Evolutionary conservation across 495 filamentous ascomycete species (phyloP).

Genomic region (Glarea lozoyensis): DNA sequence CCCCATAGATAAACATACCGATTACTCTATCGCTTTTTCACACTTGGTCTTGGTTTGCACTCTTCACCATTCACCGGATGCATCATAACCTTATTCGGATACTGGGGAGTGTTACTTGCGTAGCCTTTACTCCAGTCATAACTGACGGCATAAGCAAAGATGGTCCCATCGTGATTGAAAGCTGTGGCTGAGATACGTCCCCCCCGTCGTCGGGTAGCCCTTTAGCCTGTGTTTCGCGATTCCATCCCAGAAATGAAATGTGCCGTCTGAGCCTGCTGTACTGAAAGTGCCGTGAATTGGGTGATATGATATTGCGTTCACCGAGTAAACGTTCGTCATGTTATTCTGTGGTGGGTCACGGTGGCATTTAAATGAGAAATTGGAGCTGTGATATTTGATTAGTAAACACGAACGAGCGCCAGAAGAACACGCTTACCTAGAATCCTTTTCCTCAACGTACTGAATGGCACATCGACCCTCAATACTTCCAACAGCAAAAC

Average conservation of each 20-base stretch:
- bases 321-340: conserved; percentile 73
- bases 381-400: conserved; percentile 39
- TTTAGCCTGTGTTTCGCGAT: conserved; percentile 79
- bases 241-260: conserved; percentile 89
- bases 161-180: conserved; percentile 68
- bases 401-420: not conserved
- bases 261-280: conserved; percentile 82
- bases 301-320: conserved; percentile 87
- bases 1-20: too few relatives aligned
- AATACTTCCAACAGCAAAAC: conserved; percentile 81
- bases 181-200: conserved; percentile 67
- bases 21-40: conserved; percentile 61
- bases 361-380: conserved; percentile 93
- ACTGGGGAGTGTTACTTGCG: conserved; percentile 55
- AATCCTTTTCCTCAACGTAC: conserved; percentile 81
- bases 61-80: conserved; percentile 70
- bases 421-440: conserved; percentile 38
- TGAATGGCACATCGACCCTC: conserved; percentile 86
- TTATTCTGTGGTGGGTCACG: conserved; percentile 59
- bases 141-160: conserved; percentile 85
- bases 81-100: conserved; percentile 78
- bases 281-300: conserved; percentile 82
- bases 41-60: conserved; percentile 67
- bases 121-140: conserved; percentile 97
- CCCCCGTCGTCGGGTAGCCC: conserved; percentile 77